Base-by-base conservation (phyloP, 768 basidiomycete species). In the Phallus indusiatus region DNA sequence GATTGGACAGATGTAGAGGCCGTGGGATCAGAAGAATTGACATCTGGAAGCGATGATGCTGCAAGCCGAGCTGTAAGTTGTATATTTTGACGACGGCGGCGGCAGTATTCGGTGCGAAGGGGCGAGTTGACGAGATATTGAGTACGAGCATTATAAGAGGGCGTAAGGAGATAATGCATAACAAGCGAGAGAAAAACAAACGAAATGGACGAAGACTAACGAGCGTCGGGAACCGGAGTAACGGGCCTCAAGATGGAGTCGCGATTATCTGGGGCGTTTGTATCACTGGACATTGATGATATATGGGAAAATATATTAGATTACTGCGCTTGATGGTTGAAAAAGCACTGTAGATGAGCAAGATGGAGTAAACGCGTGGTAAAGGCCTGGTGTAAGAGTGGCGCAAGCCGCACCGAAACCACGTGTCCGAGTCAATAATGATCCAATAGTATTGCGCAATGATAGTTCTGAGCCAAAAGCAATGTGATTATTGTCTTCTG, bases 91-190 rank as follows among this genome's bases (percentile, higher is more conserved):
- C 56, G 56, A 35, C 50, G 57, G n/a, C 57, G 57, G 28, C 55
- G 55, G 49, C 55, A 48, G 6, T 35, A 53, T 51, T 59, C 57
- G n/a, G 37, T 51, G 12, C 48, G 57, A 17, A 42, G n/a, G 17
- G 57, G 47, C 22, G 50, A 51, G 37, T 59, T 51, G 28, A 59
- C 57, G 10, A 52, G 24, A 37, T 51, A 42, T 35, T 5, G 49
- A 7, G 57, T 12, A 28, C 9, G 42, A 10, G 42, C 11, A 24
- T 52, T 57, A 48, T n/a, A 51, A 34, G 50, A 28, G 57, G 17
- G 57, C 42, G 22, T 35, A 48, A 53, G 50, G 22, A 59, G 50
- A 53, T 59, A 59, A 53, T 59, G 57, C 57, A 59, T 59, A 35
- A 53, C 52, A 53, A 47, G 17, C 46, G 57, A 42, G 16, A 35